Base-by-base conservation (phyloP, 306 rosid genomes). In the Quercus rubra region DNA sequence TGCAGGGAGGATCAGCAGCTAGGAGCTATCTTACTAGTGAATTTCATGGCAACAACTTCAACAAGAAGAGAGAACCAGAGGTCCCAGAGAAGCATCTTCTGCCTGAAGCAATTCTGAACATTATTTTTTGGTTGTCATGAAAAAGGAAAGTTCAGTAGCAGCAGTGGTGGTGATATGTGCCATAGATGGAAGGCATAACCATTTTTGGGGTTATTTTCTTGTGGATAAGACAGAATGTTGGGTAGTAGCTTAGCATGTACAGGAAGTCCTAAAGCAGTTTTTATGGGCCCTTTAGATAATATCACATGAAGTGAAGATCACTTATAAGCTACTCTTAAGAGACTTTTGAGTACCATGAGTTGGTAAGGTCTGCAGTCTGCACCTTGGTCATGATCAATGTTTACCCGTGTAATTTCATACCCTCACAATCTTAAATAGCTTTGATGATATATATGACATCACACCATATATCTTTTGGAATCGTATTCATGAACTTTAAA, bases 41-140 rank as follows among this genome's bases (percentile, higher is more conserved):
- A 78, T 43, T 69, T 18, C 31, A 1, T 31, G 33, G 33, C 33
- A 38, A 46, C 59, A 28, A 41, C 63, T 76, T 30, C 71, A 27
- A 33, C 35, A 51, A 59, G 10, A 71, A 30, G 21, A 64, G 56
- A 80, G 83, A 56, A 23, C 43, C 74, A 20, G 74, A 73, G 43
- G 35, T 67, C 38, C 38, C 58, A 25, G 74, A 25, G 59, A 64
- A 71, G 41, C 30, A 54, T 41, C 57, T 17, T 30, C 70, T 28
- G 41, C 70, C 70, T 10, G 70, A 54, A 10, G 30, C 12, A 17
- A 35, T 75, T 5, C 8, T 66, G 27, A 80, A 68, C 19, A 19
- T 28, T 12, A 23, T 55, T 28, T 8, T 8, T 41, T 19, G 79
- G 69, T 4, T 64, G 19, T 74, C 69, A 64, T 54, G 78, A 38